phyloP scores from a whole-genome alignment of 768 basidiomycete species.

The Pseudohyphozyma bogoriensis region DNA sequence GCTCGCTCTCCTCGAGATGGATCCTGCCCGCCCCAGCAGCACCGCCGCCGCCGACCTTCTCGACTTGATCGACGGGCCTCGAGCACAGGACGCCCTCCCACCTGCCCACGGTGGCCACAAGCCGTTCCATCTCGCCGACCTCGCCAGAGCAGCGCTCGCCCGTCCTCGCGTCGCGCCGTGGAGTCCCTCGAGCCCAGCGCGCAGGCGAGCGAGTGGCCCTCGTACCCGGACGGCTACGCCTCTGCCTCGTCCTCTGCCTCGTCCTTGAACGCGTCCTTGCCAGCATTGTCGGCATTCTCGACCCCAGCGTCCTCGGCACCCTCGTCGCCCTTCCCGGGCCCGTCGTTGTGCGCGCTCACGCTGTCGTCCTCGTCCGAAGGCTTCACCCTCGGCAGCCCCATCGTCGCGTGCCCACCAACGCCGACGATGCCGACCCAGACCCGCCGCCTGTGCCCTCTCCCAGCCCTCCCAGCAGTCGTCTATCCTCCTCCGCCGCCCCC shows the following conservation, averaged over 20 bases:
- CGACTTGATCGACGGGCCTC: too few species aligned
- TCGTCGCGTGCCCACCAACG: neutral
- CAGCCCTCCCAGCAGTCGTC: too few species aligned
- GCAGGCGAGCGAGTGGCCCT: too few species aligned
- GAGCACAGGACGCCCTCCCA: too few species aligned
- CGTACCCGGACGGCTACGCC: neutral
- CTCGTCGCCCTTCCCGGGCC: too few species aligned
- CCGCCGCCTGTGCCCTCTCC: too few species aligned
- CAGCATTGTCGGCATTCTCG: neutral
- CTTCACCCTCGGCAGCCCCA: conserved; percentile 12
- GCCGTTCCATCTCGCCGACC: conserved; percentile 20
- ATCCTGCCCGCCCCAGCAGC: too few species aligned
- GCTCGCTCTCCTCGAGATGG: too few species aligned
- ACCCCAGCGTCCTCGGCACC: conserved; percentile 5
- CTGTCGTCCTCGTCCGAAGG: conserved; percentile 22
- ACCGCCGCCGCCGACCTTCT: too few species aligned
- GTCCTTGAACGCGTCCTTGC: neutral
- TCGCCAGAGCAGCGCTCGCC: conserved; percentile 18
- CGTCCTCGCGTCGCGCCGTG: conserved; percentile 21
- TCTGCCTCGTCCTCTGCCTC: neutral
- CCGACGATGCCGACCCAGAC: too few species aligned
- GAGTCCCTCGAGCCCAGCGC: conserved; percentile 4
- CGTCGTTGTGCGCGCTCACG: conserved; percentile 29
- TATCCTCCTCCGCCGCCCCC: too few species aligned
- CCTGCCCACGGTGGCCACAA: too few species aligned